Evolutionary conservation across 371 early-diverging fungal genomes (phyloP), one percentile per base, ranked within the genome.

Genomic region (Mortierella sp.): DNA sequence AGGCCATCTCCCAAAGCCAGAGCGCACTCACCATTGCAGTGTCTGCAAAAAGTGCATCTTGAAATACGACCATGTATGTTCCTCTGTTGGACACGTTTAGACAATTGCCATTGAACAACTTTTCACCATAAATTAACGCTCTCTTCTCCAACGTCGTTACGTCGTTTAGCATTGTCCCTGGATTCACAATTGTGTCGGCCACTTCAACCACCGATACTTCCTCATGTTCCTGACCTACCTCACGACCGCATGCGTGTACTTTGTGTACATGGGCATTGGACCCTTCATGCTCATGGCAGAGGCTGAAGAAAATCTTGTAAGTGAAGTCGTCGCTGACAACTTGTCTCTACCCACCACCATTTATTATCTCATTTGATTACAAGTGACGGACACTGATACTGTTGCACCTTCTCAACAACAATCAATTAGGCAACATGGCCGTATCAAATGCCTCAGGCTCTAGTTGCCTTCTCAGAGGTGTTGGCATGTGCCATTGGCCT

Each of bases 21-120:
- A 95, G 79, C 90, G 98, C 74, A 92, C 97, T 1, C 97, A 98
- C 85, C 98, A 98, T 77, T 98, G 98, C 89, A 94, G 94, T 76
- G 93, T 95, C 16, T 98, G 98, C 88, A 94, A 95, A 74, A 85
- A 90, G 56, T 98, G 98, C 83, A 93, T 98, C 11, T 88, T 93
- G 77, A 92, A 91, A 79, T 92, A 92, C 76, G 94, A 93, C 80
- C 94, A 94, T 92, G 94, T 91, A 91, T 88, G 91, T 65, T 14
- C 16, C 18, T 35, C 24, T 38, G 7, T 68, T 24, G 24, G 18
- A 38, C 3, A 2, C 4, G 2, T 10, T 21, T 38, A 3, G 24
- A 56, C n/a, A 46, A 27, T 48, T 2, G 44, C 51, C 27, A 75
- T 68, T 14, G 35, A 63, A 18, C 27, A 35, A 21, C 11, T 1